A percentile compares a stretch with the other conserved stretches of the same genome.
phyloP scores from a whole-genome alignment of 768 basidiomycete genomes.

The Leccinellum albellum region DNA sequence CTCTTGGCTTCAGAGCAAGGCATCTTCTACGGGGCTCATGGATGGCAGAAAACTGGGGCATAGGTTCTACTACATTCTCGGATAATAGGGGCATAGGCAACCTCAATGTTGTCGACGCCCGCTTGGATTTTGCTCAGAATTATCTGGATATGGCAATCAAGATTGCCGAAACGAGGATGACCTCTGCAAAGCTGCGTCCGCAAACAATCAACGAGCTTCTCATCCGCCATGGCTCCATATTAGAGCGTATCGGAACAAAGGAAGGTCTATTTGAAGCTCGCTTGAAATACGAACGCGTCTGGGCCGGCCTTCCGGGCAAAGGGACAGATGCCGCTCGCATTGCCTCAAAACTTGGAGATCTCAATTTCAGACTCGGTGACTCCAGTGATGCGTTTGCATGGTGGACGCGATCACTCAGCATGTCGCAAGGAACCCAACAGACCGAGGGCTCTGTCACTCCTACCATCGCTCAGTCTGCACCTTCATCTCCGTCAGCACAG shows the following conservation, averaged over 20 bases:
- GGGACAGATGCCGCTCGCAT: constrained; percentile 48
- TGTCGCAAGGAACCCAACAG: constrained; percentile 36
- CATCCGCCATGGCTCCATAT: constrained; percentile 47
- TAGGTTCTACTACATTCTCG: constrained; percentile 38
- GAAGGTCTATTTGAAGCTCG: constrained; percentile 52
- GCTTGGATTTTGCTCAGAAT: constrained; percentile 49
- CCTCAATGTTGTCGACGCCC: constrained; percentile 49
- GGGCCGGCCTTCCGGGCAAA: constrained; percentile 41
- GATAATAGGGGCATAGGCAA: constrained; percentile 34
- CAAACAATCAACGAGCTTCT: constrained; percentile 54
- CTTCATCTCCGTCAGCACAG: constrained; percentile 60
- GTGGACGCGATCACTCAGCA: constrained; percentile 60
- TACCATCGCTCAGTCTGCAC: constrained; percentile 36
- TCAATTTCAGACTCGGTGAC: constrained; percentile 54
- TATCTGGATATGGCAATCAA: constrained; percentile 50
- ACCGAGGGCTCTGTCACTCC: constrained; percentile 18
- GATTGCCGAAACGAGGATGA: constrained; percentile 39
- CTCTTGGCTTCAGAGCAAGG: constrained; percentile 56
- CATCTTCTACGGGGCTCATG: constrained; percentile 67
- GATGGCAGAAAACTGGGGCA: constrained; percentile 67
- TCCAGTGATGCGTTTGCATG: constrained; percentile 54
- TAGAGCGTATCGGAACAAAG: constrained; percentile 58
- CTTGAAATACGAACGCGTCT: constrained; percentile 54
- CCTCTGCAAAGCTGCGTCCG: constrained; percentile 41
- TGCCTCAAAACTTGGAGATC: constrained; percentile 66